A percentile compares a stretch with the other conserved stretches of the same genome.
Evolutionary conservation across 805 yeast species (phyloP).

Genomic region (Suhomyces pyralidae): DNA sequence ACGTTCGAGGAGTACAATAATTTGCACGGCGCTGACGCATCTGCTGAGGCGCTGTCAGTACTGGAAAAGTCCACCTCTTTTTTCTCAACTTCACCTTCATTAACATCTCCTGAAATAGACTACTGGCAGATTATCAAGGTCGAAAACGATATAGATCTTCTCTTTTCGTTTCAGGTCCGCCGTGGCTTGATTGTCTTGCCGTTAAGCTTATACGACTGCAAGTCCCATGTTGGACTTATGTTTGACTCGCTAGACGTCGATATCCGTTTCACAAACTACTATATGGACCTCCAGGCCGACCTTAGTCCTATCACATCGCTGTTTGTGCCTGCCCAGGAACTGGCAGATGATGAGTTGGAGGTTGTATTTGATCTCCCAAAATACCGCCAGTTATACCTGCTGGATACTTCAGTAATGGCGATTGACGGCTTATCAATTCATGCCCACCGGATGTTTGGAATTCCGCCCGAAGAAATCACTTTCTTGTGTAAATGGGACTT

Average conservation of each 20-base stretch:
- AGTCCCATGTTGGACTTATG: slow-evolving; percentile 57
- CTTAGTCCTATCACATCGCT: slow-evolving; percentile 52
- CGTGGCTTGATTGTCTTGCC: slow-evolving; percentile 77
- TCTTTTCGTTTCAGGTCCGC: slow-evolving; percentile 65
- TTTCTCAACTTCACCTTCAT: background rate
- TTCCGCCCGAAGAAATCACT: slow-evolving; percentile 86
- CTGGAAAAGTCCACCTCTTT: background rate
- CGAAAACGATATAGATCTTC: slow-evolving; percentile 74
- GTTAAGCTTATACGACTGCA: slow-evolving; percentile 60
- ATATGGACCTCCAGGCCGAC: slow-evolving; percentile 87
- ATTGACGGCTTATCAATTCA: slow-evolving; percentile 65
- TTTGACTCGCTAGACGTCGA: slow-evolving; percentile 72
- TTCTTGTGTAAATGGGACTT: slow-evolving; percentile 91
- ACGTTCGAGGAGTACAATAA: slow-evolving; percentile 78
- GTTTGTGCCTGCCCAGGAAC: slow-evolving; percentile 22
- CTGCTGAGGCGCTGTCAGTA: background rate
- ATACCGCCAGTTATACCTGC: slow-evolving; percentile 16
- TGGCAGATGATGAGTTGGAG: background rate
- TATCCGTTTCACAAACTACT: slow-evolving; percentile 82
- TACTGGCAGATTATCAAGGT: slow-evolving; percentile 43
- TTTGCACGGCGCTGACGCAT: background rate
- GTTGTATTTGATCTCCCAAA: slow-evolving; percentile 22
- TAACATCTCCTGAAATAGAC: slow-evolving; percentile 14
- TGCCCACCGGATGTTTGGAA: slow-evolving; percentile 90
- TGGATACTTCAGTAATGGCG: slow-evolving; percentile 19